Conservation (phyloP, 345 rosid genomes). For the Erysimum cheiranthoides region DNA sequence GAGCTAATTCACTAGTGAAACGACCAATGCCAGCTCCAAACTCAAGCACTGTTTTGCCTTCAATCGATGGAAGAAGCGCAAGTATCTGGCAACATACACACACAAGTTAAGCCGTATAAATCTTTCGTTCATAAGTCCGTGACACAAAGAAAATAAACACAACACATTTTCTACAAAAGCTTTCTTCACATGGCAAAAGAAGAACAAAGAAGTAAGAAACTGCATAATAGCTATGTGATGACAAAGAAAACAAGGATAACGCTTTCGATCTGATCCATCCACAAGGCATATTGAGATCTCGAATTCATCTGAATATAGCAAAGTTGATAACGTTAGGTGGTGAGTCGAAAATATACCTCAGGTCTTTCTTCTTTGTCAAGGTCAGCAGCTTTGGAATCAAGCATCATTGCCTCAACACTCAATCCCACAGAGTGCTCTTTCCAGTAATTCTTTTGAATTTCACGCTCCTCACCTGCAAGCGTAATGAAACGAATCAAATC, state of each 20-base stretch:
- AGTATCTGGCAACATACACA: constrained; percentile 60
- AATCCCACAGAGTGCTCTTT: constrained; percentile 69
- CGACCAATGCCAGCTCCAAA: constrained; percentile 98
- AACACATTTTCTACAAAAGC: not conserved
- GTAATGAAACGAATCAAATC: not conserved
- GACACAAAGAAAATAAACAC: not conserved
- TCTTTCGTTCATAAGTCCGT: not conserved
- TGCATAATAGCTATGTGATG: not conserved
- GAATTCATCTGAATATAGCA: not conserved
- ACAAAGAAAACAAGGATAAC: not conserved
- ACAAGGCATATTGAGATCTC: not conserved
- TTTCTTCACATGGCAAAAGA: not conserved
- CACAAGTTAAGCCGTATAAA: constrained; percentile 20
- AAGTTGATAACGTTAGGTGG: constrained; percentile 2
- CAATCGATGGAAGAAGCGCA: constrained; percentile 76
- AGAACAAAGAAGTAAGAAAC: not conserved
- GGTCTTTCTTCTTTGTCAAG: constrained; percentile 97
- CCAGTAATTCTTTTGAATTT: constrained; percentile 84
- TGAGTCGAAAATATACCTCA: constrained; percentile 51
- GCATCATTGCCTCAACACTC: constrained; percentile 90
- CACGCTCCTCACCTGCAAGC: constrained; percentile 58
- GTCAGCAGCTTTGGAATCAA: constrained; percentile 82
- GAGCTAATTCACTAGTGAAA: constrained; percentile 85
- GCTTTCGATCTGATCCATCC: not conserved
- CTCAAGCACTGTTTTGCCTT: constrained; percentile 79